Conservation (phyloP, 2,329 filamentous ascomycete genomes). For the Ophiostoma ulmi region DNA sequence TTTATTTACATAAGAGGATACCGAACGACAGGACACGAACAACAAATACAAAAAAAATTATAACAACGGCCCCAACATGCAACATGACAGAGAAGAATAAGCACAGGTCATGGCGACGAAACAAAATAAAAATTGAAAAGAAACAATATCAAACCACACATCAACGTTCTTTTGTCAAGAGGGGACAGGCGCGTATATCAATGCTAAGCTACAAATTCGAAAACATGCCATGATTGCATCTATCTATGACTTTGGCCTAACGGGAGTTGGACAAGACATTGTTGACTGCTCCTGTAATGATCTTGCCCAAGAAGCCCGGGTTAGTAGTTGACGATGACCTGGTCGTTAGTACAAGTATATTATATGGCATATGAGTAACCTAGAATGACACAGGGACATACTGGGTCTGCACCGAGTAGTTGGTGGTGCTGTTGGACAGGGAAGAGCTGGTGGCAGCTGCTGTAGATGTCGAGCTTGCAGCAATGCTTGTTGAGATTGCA, state of each 20-base stretch:
- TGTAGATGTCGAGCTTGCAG: slow-evolving; percentile 17
- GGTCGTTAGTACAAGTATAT: background rate
- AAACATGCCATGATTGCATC: background rate
- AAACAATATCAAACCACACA: background rate
- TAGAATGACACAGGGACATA: background rate
- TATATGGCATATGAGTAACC: background rate
- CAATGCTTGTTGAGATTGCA: slow-evolving; percentile 18
- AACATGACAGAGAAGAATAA: background rate
- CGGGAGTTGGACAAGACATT: slow-evolving; percentile 18
- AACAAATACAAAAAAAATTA: slow-evolving; percentile 12
- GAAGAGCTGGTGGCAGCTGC: slow-evolving; percentile 17
- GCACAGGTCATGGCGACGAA: background rate
- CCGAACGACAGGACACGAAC: slow-evolving; percentile 1
- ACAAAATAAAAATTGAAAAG: background rate
- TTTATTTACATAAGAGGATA: background rate
- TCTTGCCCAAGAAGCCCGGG: slow-evolving; percentile 23
- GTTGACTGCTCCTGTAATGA: slow-evolving; percentile 26
- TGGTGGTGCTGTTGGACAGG: slow-evolving; percentile 7
- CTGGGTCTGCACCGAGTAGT: background rate
- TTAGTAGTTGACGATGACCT: slow-evolving; percentile 22
- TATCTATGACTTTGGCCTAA: background rate
- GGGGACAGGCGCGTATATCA: background rate
- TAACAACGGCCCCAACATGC: background rate
- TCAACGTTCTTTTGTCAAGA: background rate
- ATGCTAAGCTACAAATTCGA: background rate